Conservation (phyloP, 148 eudicot species). For the Silene latifolia region DNA sequence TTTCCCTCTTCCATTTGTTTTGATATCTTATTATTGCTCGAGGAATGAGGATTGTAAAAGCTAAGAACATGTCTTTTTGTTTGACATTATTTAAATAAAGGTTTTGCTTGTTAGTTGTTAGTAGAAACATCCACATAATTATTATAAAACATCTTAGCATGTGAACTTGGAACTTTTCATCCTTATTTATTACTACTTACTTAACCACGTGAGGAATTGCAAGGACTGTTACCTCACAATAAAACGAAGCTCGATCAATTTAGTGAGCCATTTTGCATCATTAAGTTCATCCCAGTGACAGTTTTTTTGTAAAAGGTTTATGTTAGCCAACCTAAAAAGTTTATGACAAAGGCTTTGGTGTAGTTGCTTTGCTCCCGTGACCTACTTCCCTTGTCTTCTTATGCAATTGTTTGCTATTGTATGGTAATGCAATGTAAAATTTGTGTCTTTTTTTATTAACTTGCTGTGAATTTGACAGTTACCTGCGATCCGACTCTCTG, state of each 20-base stretch:
- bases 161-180: neutral
- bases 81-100: neutral
- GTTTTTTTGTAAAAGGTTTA: neutral
- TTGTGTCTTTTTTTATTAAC: neutral
- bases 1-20: neutral
- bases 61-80: neutral
- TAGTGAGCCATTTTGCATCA: neutral
- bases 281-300: neutral
- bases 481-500: slow-evolving; percentile 68
- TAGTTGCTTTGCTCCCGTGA: neutral
- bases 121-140: neutral
- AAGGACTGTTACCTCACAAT: too few relatives aligned
- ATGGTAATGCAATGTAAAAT: slow-evolving; percentile 4
- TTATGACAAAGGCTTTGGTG: neutral
- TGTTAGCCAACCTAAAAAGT: neutral
- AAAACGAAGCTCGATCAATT: too few relatives aligned
- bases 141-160: neutral
- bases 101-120: neutral
- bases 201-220: too few relatives aligned
- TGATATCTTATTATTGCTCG: neutral
- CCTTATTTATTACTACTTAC: too few relatives aligned
- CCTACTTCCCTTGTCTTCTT: neutral
- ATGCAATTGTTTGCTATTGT: neutral
- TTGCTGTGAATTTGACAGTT: slow-evolving; percentile 37
- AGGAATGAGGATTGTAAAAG: neutral